A percentile compares a stretch with the other conserved stretches of the same genome.
phyloP scores from a whole-genome alignment of 2,329 filamentous ascomycete species.

The Curvularia spicifera region DNA sequence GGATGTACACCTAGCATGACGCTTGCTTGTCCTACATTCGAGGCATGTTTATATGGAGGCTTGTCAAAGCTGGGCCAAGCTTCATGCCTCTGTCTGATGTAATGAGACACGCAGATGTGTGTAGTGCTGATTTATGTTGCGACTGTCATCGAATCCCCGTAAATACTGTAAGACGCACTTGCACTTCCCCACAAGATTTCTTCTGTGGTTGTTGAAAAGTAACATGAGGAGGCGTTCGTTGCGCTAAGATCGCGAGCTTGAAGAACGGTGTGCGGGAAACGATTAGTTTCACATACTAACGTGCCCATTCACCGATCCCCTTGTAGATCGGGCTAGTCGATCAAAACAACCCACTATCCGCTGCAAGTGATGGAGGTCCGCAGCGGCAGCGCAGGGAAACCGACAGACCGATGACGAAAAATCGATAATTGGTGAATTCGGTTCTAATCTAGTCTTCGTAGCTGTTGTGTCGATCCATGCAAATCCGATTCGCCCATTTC shows the following conservation, averaged over 20 bases:
- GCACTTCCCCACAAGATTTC: not conserved
- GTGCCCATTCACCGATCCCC: not conserved
- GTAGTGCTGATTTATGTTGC: not conserved
- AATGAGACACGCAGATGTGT: not conserved
- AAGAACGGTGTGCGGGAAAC: not conserved
- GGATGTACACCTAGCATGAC: no score
- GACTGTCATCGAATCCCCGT: not conserved
- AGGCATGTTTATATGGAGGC: not conserved
- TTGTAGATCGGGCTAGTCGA: not conserved
- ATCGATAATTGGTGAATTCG: not conserved
- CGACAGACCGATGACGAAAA: not conserved
- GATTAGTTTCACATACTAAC: not conserved
- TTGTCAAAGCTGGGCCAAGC: not conserved
- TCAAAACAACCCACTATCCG: not conserved
- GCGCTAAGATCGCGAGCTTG: not conserved
- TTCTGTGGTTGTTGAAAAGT: not conserved
- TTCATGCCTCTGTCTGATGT: not conserved
- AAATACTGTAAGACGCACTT: not conserved
- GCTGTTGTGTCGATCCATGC: not conserved
- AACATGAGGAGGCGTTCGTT: not conserved
- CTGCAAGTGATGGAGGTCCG: slow-evolving; percentile 1
- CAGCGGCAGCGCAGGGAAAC: not conserved
- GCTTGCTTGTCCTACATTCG: not conserved
- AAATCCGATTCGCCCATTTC: not conserved
- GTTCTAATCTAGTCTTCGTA: not conserved